Evolutionary conservation across 495 filamentous ascomycete genomes (phyloP), one percentile per base, ranked within the genome.

Genomic region (Hyaloscypha finlandica): DNA sequence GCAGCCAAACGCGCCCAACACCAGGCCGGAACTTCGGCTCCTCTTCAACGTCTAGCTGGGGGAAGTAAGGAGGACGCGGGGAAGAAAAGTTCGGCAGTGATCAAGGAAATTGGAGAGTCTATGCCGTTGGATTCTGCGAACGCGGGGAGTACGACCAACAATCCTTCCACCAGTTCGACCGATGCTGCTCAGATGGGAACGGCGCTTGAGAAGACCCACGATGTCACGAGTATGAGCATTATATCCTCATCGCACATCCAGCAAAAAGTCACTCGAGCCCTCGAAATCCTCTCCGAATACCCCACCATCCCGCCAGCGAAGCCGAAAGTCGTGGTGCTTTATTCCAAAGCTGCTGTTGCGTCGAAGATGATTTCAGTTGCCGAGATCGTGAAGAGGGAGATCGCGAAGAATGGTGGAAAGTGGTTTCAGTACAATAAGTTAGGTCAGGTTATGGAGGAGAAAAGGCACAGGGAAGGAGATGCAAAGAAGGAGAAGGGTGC

Each of bases 361-460:
- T 74, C 77, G 68, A 92, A 92, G 73, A 78, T 89, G 60, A 82
- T 90, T 65, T 86, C 83, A 16, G 81, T 91, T 29, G 80, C 82
- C 33, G 89, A 92, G 75, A 85, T 91, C 19, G 79, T 84, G 14
- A 89, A 89, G 69, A 77, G 86, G 25, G 80, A 85, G 32, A 77
- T 92, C 53, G 76, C 65, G n/a, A 78, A 83, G 59, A 73, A 74
- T 52, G 79, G 80, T 1, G 78, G 79, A 52, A 78, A 77, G 63
- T 89, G 84, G 83, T 91, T 77, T 70, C 87, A 91, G 73, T 92
- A 92, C 66, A 84, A 82, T 53, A 71, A 78, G 6, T 68, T 88
- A 32, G 76, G 77, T 59, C 69, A 78, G 61, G 61, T 75, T 31
- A 73, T 78, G 55, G 72, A 76, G 54, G 59, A 64, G 30, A 64